phyloP scores from a whole-genome alignment of 2,329 filamentous ascomycete genomes.

The Fusarium continuum region DNA sequence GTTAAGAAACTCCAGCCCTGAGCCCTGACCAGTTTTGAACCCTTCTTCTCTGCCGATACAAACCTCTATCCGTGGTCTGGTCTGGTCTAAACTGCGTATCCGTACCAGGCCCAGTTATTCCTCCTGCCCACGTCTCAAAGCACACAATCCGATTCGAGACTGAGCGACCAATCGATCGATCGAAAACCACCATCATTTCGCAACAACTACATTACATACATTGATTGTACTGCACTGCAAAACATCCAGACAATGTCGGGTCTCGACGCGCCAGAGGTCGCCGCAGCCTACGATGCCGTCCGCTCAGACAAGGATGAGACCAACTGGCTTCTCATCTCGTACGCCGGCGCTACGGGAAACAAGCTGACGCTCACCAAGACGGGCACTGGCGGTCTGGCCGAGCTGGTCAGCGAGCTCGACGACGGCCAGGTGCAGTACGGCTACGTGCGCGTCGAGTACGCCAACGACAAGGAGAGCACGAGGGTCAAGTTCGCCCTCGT shows the following conservation, averaged over 20 bases:
- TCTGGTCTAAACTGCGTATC: too few species aligned
- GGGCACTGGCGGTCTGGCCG: slow-evolving; percentile 67
- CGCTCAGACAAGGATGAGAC: slow-evolving; percentile 71
- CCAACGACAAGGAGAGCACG: slow-evolving; percentile 75
- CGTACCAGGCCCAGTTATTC: slow-evolving; percentile 33
- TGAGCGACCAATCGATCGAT: slow-evolving; percentile 7
- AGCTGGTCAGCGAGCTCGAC: slow-evolving; percentile 66
- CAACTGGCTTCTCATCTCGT: slow-evolving; percentile 74
- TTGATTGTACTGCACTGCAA: too few species aligned
- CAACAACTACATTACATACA: neutral
- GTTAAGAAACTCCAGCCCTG: neutral
- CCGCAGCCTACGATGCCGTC: slow-evolving; percentile 72
- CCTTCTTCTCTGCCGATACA: slow-evolving; percentile 5
- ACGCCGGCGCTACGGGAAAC: slow-evolving; percentile 64
- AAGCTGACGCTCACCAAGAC: slow-evolving; percentile 64
- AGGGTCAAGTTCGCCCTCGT: slow-evolving; percentile 74
- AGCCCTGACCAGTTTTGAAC: slow-evolving; percentile 25
- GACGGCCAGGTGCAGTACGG: slow-evolving; percentile 71
- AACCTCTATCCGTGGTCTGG: too few species aligned
- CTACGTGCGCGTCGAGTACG: slow-evolving; percentile 73
- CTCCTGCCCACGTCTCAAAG: neutral
- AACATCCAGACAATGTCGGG: slow-evolving; percentile 59
- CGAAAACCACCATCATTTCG: neutral
- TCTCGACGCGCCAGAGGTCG: slow-evolving; percentile 66
- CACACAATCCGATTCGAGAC: slow-evolving; percentile 22